Percentiles rank a stretch among this genome's conserved stretches.
These are phyloP conservation scores for Penicillium italicum DNA, from an alignment of 2,329 filamentous ascomycete species.

Conservation along the genomic window DNA sequence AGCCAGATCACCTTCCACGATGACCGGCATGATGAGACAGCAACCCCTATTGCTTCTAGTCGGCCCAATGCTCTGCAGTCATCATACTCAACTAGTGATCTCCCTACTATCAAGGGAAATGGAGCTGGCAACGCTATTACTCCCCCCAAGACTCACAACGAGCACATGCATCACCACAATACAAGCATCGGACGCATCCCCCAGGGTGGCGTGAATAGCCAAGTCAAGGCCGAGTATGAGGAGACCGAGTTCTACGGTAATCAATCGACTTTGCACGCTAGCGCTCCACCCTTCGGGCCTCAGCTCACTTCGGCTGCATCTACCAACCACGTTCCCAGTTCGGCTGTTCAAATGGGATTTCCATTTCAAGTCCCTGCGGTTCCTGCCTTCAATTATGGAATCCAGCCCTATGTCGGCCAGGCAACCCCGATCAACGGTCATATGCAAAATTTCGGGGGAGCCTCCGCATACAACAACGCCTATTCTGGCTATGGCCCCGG, in stretches of 20 bases:
- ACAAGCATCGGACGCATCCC: constrained; percentile 78
- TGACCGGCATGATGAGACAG: constrained; percentile 27
- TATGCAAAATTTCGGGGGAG: constrained; percentile 42
- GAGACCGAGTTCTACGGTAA: constrained; percentile 47
- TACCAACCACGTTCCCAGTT: constrained; percentile 25
- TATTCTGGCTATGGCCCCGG: constrained; percentile 48
- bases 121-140: constrained; percentile 47
- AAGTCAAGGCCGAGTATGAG: constrained; percentile 48
- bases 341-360: constrained; percentile 31
- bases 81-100: constrained; percentile 85
- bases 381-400: constrained; percentile 50
- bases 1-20: constrained; percentile 38
- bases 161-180: constrained; percentile 68
- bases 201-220: constrained; percentile 60
- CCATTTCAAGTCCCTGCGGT: constrained; percentile 30
- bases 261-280: constrained; percentile 74
- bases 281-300: constrained; percentile 74
- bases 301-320: constrained; percentile 44
- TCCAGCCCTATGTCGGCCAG: constrained; percentile 55
- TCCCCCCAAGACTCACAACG: constrained; percentile 56
- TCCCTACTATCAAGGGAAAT: constrained; percentile 76
- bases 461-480: constrained; percentile 52
- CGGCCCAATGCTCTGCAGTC: constrained; percentile 59
- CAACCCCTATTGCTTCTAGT: constrained; percentile 32
- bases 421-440: constrained; percentile 37